phyloP scores from a whole-genome alignment of 306 rosid genomes.

The Phaseolus lunatus region DNA sequence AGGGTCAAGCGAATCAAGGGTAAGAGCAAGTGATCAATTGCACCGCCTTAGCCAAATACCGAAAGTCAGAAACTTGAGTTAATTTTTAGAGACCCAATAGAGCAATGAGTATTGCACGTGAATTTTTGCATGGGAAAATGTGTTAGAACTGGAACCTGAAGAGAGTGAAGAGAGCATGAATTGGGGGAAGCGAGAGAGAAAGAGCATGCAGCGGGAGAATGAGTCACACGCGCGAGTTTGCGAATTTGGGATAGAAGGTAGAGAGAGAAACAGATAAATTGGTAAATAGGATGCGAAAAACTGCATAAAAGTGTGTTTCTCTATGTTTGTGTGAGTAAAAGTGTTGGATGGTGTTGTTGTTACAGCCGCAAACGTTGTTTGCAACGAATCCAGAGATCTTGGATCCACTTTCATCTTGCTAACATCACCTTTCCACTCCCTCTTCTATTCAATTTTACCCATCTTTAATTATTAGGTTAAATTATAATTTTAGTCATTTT shows the following conservation, averaged over 20 bases:
- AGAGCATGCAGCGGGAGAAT: slow-evolving; percentile 16
- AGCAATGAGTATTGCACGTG: slow-evolving; percentile 14
- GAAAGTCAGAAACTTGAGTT: slow-evolving; percentile 21
- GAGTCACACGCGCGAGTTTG: slow-evolving; percentile 41
- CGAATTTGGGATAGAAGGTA: background rate
- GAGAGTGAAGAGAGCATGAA: slow-evolving; percentile 36
- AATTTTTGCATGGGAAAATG: slow-evolving; percentile 17
- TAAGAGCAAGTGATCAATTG: slow-evolving; percentile 23
- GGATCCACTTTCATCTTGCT: background rate
- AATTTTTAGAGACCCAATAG: slow-evolving; percentile 4
- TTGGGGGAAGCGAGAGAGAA: background rate
- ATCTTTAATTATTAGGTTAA: too few species aligned
- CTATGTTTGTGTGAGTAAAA: background rate
- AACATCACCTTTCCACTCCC: background rate
- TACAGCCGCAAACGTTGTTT: slow-evolving; percentile 3
- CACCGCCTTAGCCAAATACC: slow-evolving; percentile 23
- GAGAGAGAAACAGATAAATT: background rate
- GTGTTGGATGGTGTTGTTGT: background rate
- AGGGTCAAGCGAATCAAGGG: slow-evolving; percentile 22
- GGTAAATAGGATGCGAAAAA: background rate
- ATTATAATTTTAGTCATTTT: too few species aligned
- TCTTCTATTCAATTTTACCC: background rate
- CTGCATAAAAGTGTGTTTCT: background rate
- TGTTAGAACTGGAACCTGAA: slow-evolving; percentile 45
- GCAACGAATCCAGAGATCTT: slow-evolving; percentile 13